A percentile compares a stretch with the other conserved stretches of the same genome.
Evolutionary conservation across 2,329 filamentous ascomycete genomes (phyloP).

Genomic region (Xylariaceae sp.): DNA sequence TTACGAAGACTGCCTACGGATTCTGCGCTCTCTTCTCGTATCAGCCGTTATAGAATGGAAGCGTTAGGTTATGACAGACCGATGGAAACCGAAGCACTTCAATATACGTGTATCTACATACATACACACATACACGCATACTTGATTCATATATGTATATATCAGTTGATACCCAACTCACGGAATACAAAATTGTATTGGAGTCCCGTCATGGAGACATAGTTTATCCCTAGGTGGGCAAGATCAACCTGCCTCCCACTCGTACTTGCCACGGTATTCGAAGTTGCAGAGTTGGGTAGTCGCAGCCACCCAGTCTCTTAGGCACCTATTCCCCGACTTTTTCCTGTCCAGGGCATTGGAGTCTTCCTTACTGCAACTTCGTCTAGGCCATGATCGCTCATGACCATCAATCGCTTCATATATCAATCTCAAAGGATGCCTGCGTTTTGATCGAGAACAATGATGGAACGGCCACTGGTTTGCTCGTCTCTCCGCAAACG

Average conservation of each 20-base stretch:
- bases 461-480: conserved; percentile 25
- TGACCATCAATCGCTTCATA: not conserved
- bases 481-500: conserved; percentile 30
- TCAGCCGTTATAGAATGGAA: conserved; percentile 5
- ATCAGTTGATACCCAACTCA: conserved; percentile 4
- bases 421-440: not conserved
- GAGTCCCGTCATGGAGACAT: no score
- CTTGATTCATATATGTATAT: not conserved
- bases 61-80: not conserved
- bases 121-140: not conserved
- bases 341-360: not conserved
- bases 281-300: not conserved
- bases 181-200: not conserved
- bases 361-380: not conserved
- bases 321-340: not conserved
- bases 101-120: not conserved
- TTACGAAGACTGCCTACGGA: not conserved
- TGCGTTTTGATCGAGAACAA: not conserved
- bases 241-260: not conserved
- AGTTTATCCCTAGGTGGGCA: no score
- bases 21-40: conserved; percentile 1
- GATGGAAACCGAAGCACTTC: not conserved
- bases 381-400: not conserved
- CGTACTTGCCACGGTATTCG: not conserved
- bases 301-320: not conserved